phyloP scores from a whole-genome alignment of 1,139 yeast genomes.

The Pichia sp. region DNA sequence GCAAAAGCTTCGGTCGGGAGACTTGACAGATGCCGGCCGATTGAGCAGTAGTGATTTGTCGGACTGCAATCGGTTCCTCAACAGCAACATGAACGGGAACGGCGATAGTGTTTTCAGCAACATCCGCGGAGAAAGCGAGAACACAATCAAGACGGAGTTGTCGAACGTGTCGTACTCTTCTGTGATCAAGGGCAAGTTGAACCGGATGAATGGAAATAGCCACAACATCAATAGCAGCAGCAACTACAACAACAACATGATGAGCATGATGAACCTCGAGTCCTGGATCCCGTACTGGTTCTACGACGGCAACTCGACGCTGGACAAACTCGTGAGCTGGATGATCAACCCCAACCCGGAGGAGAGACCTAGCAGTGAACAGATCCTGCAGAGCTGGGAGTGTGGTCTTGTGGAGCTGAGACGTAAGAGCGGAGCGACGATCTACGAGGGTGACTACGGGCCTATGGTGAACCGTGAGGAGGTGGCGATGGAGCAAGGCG shows the following conservation, averaged over 20 bases:
- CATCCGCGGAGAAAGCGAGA: constrained; percentile 19
- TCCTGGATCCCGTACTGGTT: constrained; percentile 87
- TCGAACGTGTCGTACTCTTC: neutral
- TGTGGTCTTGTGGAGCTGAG: constrained; percentile 76
- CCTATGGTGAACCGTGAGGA: constrained; percentile 42
- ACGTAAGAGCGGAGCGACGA: constrained; percentile 92
- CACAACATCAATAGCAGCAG: neutral
- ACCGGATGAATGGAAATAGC: too few species aligned
- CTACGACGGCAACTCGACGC: constrained; percentile 66
- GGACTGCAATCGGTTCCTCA: too few species aligned
- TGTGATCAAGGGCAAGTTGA: neutral
- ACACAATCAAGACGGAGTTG: constrained; percentile 17
- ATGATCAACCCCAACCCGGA: constrained; percentile 90
- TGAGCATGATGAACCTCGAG: constrained; percentile 13
- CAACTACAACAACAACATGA: neutral
- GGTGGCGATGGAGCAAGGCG: constrained; percentile 35
- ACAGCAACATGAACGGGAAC: neutral
- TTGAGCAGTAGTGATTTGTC: constrained; percentile 66
- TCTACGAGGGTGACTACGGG: constrained; percentile 96
- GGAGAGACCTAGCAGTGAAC: constrained; percentile 75
- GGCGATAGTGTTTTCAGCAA: constrained; percentile 12
- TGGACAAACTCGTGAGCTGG: constrained; percentile 80
- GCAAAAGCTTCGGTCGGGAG: constrained; percentile 96
- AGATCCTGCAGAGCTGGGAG: constrained; percentile 67
- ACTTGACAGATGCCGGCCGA: constrained; percentile 91